Base-by-base conservation (phyloP, 2,329 filamentous ascomycete genomes). In the Saccharata proteae region DNA sequence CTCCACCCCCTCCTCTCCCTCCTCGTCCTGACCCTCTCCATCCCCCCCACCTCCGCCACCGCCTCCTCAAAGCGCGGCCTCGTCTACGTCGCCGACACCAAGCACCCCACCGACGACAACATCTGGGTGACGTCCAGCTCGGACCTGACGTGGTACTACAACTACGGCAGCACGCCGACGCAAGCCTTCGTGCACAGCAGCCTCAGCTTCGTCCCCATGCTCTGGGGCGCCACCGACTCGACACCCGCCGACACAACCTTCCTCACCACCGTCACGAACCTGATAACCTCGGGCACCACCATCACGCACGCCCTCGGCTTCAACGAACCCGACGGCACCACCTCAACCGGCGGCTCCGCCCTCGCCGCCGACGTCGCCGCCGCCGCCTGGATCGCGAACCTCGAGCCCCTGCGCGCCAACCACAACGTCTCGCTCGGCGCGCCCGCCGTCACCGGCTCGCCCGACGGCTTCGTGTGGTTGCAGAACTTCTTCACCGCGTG, bases 61-160 rank as follows among this genome's bases (percentile, higher is more conserved):
- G 47, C 59, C 18, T 65, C 67, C 5, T 45, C 62, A 11, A 86
- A 86, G 54, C 78, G 82, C 42, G 81, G 81, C 16, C 75, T 90
- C 31, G 69, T 74, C 46, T 80, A 76, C 53, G 69, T 80, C 12
- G 66, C 71, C 5, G 69, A 73, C 37, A 40, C 56, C 4, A 49
- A 67, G 1, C 58, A 65, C 35, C 64, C 71, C 1, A 37, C 60
- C 11, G 81, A 88, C 55, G 72, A 83, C 56, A 50, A 64, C 27
- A 62, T 79, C 44, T 86, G 80, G 77, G 58, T 8, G 29, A 51
- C 61, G 25, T 23, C 23, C 5, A 64, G 61, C 21, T 71, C 68
- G 12, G 69, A 74, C 24, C 56, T 88, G 34, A 78, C 74, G 3
- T 90, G 82, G 82, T 90, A 90, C 63, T 90, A 88, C 67, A 88